Base-by-base conservation (phyloP, 768 basidiomycete genomes). In the Myochromella boudieri region DNA sequence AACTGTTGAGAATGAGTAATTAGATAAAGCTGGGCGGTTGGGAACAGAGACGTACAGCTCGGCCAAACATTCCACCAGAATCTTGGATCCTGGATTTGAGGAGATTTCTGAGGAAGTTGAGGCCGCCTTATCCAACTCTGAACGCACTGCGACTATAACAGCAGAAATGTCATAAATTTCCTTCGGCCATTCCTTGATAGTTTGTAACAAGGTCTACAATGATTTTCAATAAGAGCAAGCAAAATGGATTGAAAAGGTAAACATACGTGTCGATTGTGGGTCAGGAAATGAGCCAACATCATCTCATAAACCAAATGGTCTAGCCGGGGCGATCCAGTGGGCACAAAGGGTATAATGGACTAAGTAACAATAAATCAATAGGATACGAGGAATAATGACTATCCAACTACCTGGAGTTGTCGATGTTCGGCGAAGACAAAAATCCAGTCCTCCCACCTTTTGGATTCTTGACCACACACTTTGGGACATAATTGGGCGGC, bases 361-460 rank as follows among this genome's bases (percentile, higher is more conserved):
- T 95, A 54, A 26, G 10, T 9, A 18, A 15, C 10, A 15, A 22
- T n/a, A 44, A 34, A 49, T 22, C 14, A 42, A 37, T 32, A 48
- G 31, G n/a, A 32, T 34, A 47, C 44, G 37, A 39, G 37, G 9
- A 27, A 40, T 17, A 18, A n/a, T 8, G 7, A 17, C 9, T 8
- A 34, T 3, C 22, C 12, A 10, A 32, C 14, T 49, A 91, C 93
- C 65, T 88, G 82, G 12, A 97, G 68, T 47, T 92, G 84, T 20
- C 80, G 76, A 56, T 85, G 80, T 62, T 92, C 82, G 1, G 87
- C 88, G 61, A 95, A 98, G 11, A 80, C 70, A 58, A 97, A 95
- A 59, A 97, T 89, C 90, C 90, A 97, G 56, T 87, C 82, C 60
- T 97, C 95, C 97, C 97, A 99, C n/a, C 80, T 76, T 58, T 83